Base-by-base conservation (phyloP, 2,329 filamentous ascomycete species). In the Trichoderma atrobrunneum region DNA sequence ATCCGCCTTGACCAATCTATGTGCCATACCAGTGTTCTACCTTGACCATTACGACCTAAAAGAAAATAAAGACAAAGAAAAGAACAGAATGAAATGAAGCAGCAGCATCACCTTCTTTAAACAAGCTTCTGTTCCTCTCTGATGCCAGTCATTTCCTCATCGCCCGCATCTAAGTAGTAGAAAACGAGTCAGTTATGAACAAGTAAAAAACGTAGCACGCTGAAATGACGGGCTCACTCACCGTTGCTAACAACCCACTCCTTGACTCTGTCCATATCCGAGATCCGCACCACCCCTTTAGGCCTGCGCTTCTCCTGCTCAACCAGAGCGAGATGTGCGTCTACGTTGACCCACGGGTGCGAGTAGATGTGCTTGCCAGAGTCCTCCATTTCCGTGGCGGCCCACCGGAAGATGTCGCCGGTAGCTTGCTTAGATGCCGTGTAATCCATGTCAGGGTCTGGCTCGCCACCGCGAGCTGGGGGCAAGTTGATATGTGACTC, bases 371-470 rank as follows among this genome's bases (percentile, higher is more conserved):
- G 43, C 24, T 24, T 70, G 3, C 68, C 68, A 24, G 43, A 3
- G 3, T 34, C 18, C 11, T 70, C 68, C 60, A 70, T 70, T 21
- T 70, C 68, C 7, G 68, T 70, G 7, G 68, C 43, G 26, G 68
- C 30, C 59, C 60, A 70, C 34, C 59, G 60, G 32, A 70, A 70
- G 7, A 64, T 64, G 26, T 70, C 68, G 12, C 68, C 68, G 16
- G 54, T 48, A n/a, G 68, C 68, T 30, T 32, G 54, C 60, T 54
- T 56, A 18, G 59, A 64, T 12, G 68, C 68, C 21, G 21, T 43
- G 51, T 70, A 36, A 24, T 70, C 60, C 12, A 43, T 28, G 7
- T 21, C 3, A 10, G 8, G n/a, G 18, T 54, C 30, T 24, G 57
- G 14, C n/a, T 68, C 56, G 12, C n/a, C 28, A 10, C 11, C 16